Conservation (phyloP, 441 rosid genomes). For the Adansonia grandidieri region DNA sequence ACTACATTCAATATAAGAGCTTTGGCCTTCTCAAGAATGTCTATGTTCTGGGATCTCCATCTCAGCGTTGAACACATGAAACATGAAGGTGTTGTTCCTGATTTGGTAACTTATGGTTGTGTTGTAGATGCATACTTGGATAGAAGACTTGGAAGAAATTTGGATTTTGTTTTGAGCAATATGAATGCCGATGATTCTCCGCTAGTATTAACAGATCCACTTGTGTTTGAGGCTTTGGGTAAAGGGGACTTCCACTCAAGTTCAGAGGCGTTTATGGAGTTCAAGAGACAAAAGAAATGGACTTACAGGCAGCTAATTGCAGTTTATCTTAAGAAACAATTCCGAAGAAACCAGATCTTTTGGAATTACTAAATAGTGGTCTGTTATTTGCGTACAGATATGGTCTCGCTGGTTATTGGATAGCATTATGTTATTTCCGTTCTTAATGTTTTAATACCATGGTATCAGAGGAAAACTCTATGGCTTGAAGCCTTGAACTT, state of each 20-base stretch:
- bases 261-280: conserved; percentile 21
- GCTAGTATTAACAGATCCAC: conserved; percentile 8
- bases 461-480: neutral
- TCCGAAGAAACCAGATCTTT: conserved; percentile 15
- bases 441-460: neutral
- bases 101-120: conserved; percentile 20
- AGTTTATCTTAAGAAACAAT: conserved; percentile 19
- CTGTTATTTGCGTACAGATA: neutral
- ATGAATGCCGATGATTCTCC: conserved; percentile 16
- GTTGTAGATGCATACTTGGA: conserved; percentile 18
- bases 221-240: conserved; percentile 20
- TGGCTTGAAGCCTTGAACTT: neutral
- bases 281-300: conserved; percentile 14
- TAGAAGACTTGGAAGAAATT: conserved; percentile 19
- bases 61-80: conserved; percentile 19
- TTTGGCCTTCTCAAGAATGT: conserved; percentile 19
- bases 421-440: neutral
- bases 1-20: conserved; percentile 19
- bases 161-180: conserved; percentile 10
- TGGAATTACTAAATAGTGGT: conserved; percentile 14
- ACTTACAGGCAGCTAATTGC: conserved; percentile 20
- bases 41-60: conserved; percentile 20
- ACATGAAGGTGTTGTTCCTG: conserved; percentile 9
- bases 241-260: conserved; percentile 12
- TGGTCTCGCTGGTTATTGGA: neutral